Evolutionary conservation across 1,139 yeast genomes (phyloP).

Genomic region (Arxiozyma bovina): DNA sequence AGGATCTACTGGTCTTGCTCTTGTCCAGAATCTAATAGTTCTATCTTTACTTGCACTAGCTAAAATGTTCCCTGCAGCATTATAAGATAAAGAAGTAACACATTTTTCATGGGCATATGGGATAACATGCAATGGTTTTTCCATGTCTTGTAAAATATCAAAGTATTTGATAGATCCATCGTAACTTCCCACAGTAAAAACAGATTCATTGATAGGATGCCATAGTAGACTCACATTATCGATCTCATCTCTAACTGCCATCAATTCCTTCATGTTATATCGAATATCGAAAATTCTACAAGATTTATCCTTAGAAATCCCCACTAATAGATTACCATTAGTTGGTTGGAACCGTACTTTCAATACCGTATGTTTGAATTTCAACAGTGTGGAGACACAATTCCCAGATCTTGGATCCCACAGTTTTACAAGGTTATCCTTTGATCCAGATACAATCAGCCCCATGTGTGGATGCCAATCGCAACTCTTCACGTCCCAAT

Average conservation of each 20-base stretch:
- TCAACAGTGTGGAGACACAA: conserved; percentile 74
- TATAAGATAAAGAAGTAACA: conserved; percentile 80
- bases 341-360: conserved; percentile 65
- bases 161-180: conserved; percentile 83
- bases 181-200: conserved; percentile 79
- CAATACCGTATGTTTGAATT: conserved; percentile 87
- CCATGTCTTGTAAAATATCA: conserved; percentile 44
- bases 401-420: conserved; percentile 89
- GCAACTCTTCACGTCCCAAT: conserved; percentile 96
- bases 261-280: conserved; percentile 61
- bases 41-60: conserved; percentile 93
- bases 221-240: conserved; percentile 82
- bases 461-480: conserved; percentile 96
- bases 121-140: conserved; percentile 53
- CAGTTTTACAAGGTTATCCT: conserved; percentile 82
- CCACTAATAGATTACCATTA: conserved; percentile 57
- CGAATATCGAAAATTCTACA: conserved; percentile 81
- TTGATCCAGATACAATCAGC: conserved; percentile 77
- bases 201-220: conserved; percentile 83
- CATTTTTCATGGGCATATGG: conserved; percentile 95
- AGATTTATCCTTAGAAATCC: conserved; percentile 82
- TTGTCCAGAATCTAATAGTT: conserved; percentile 89
- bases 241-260: conserved; percentile 68
- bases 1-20: conserved; percentile 87
- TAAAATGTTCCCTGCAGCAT: conserved; percentile 85